Base-by-base conservation (phyloP, 2,329 filamentous ascomycete genomes). In the Penicillium sp. region DNA sequence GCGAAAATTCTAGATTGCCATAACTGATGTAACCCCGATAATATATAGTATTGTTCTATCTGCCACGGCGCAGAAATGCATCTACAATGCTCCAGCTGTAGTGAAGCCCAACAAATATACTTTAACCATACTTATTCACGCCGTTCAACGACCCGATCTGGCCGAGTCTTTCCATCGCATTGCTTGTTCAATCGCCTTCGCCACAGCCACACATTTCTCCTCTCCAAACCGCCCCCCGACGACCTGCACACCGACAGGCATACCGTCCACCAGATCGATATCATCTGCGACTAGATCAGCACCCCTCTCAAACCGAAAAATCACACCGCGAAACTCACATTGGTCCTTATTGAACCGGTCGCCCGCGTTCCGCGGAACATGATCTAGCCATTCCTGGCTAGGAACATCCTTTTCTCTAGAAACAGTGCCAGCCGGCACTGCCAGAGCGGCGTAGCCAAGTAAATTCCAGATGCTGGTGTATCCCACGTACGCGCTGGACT, bases 391-490 rank as follows among this genome's bases (percentile, higher is more conserved):
- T 8, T 56, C 53, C 4, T 52, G 17, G 28, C 55, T 36, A 2
- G 51, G 43, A 46, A 46, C 48, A 46, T 63, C 56, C 38, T 48
- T 63, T 49, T 21, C 66, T 53, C 36, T 55, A 4, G 48, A 53
- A 2, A 40, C 51, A 13, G 27, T 60, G 13, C 62, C 64, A 2
- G 50, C 56, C 13, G 64, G 62, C 33, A 68, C 40, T 16, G 56
- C 48, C 33, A 67, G 34, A 16, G 54, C 53, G 4, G 63, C 49
- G 47, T 58, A 62, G 1, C 69, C 54, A 23, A 66, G 20, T 18
- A 69, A 17, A 25, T 65, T 61, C 64, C 64, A 59, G 43, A 67
- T 53, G 30, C 53, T 55, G 0, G 60, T 64, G 39, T 66, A 66
- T 11, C 59, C 61, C 39, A 58, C 54, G 40, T 61, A 68, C 31